A percentile compares a stretch with the other conserved stretches of the same genome.
These are phyloP conservation scores for Udeniomyces megalosporus DNA, from an alignment of 768 basidiomycete species.

Conservation along the genomic window DNA sequence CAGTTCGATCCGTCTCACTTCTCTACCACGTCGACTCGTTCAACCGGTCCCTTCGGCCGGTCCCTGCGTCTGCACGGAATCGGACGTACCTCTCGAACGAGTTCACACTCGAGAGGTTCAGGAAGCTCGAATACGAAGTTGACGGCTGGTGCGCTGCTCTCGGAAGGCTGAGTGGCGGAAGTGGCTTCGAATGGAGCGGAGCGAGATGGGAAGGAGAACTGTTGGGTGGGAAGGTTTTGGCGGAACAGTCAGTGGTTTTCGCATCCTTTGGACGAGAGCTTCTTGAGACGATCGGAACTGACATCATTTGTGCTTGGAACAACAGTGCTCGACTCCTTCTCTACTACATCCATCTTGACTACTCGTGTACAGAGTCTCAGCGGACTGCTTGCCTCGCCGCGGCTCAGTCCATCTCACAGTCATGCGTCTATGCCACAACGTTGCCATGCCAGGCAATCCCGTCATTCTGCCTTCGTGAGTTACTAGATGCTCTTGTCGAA, in stretches of 20 bases:
- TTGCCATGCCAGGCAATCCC: not conserved
- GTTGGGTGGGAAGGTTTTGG: constrained; percentile 8
- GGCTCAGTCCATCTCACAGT: constrained; percentile 14
- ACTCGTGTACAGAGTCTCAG: constrained; percentile 4
- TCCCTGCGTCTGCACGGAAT: not conserved
- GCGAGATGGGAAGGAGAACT: constrained; percentile 1
- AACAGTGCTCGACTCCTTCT: constrained; percentile 8
- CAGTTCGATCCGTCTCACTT: not conserved
- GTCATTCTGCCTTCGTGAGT: constrained; percentile 8
- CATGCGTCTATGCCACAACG: not conserved
- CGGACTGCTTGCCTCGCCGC: constrained; percentile 11
- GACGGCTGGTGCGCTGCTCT: constrained; percentile 6
- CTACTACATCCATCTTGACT: constrained; percentile 15
- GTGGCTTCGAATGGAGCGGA: not conserved
- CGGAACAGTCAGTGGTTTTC: constrained; percentile 11
- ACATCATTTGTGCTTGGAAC: not conserved
- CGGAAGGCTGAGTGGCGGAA: not conserved
- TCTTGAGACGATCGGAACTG: not conserved
- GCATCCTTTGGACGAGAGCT: not conserved
- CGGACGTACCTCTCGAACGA: not conserved
- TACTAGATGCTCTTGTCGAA: not conserved
- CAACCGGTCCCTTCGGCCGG: constrained; percentile 12
- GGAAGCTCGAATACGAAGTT: not conserved
- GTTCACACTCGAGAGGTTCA: not conserved
- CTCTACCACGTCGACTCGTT: constrained; percentile 1